Evolutionary conservation across 2,329 filamentous ascomycete genomes (phyloP), one percentile per base, ranked within the genome.

Genomic region (Colletotrichum orchidophilum): DNA sequence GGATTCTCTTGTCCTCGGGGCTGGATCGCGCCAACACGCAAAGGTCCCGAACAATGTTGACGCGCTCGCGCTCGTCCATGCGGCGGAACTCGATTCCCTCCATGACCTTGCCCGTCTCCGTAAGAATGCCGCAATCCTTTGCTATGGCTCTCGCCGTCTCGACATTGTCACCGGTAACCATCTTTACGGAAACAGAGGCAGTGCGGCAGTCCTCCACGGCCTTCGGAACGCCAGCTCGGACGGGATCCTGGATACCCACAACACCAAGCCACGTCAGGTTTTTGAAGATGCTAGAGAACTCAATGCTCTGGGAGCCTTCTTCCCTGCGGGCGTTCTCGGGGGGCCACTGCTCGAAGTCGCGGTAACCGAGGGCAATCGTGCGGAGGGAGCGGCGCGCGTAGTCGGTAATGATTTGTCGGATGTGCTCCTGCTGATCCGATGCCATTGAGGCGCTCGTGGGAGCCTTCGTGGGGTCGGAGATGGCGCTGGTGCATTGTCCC

Each of bases 341-440:
- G 35, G 93, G 93, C 87, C 91, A 93, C 70, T 83, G 85, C 21
- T 90, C 85, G 72, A 92, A 93, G 74, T 93, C 91, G 54, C 88
- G 88, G 78, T 91, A 93, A 18, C 91, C 81, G 60, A 93, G 83
- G 46, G 87, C 90, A 73, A 93, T 91, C 0, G 91, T 92, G 60
- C 91, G 87, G 55, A 93, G 82, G 64, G 92, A 93, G 11, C 90
- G 87, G 5, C 87, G 87, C 1, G 93, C 92, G 76, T 94, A 94
- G 15, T 78, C 77, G 15, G 79, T 75, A 3, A 83, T 83, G 2
- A 77, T 80, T 33, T 75, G 75, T 21, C 78, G 75, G 27, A 83
- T 79, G 27, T 76, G 77, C 26, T 74, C 73, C 11, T 80, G 76
- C 31, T 67, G 62, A 18, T 64, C 52, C n/a, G 81, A 77, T 3